Base-by-base conservation (phyloP, 2,329 filamentous ascomycete genomes). In the Thelonectria rubi region DNA sequence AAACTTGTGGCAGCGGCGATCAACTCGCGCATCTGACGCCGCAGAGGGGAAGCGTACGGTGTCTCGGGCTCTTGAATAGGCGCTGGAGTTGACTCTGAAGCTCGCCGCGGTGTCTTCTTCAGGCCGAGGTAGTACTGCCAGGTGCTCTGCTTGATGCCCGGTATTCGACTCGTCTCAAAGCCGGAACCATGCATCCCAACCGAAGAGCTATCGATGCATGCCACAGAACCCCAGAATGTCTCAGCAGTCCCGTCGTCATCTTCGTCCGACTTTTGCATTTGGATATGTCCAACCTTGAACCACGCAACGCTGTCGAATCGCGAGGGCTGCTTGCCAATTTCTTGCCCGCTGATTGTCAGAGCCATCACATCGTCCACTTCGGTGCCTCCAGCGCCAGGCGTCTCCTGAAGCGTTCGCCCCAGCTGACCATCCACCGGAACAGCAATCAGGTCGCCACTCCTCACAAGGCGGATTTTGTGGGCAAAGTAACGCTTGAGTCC, bases 131-230 rank as follows among this genome's bases (percentile, higher is more conserved):
- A 99, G 74, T 94, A 96, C 65, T 91, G 90, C 94, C 94, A 98
- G 17, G 88, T 88, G 74, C 87, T 97, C 59, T 87, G 86, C 64
- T 89, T 86, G 1, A 88, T 89, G 7, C 91, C 88, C 0, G 94
- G 94, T 7, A 97, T 84, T 53, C 90, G 89, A 71, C 91, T 90
- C 47, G 91, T 91, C 72, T 93, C 92, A 66, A 91, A 96, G 3
- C 95, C 95, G 37, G 94, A 93, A 73, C 97, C 93, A 60, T 94
- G 91, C 83, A 98, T 94, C 62, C 93, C 91, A 3, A 96, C 96
- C 60, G 89, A 91, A 7, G 90, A 86, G 46, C 92, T 91, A 75
- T 98, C 94, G 50, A 99, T 92, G 48, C 90, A 90, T 3, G 91
- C 92, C 40, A 94, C 88, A 1, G 91, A 91, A 39, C 92, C 93